Percentiles rank a stretch among this genome's conserved stretches.
These are phyloP conservation scores for Mariannaea elegans DNA, from an alignment of 2,329 filamentous ascomycete species.

Conservation along the genomic window DNA sequence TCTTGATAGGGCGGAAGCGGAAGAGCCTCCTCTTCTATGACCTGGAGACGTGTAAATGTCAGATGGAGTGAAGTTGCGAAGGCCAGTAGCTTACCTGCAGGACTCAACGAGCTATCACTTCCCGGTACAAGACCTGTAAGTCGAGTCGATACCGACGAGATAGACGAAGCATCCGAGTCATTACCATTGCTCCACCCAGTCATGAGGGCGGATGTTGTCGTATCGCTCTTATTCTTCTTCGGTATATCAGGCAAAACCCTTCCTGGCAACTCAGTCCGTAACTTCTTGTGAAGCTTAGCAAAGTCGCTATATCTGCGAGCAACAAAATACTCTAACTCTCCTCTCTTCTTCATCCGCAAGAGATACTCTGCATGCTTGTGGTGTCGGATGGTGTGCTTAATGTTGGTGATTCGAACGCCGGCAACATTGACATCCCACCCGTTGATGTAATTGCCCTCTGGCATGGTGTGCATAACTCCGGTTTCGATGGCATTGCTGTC, in stretches of 20 bases:
- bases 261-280: conserved; percentile 87
- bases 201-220: conserved; percentile 68
- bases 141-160: conserved; percentile 82
- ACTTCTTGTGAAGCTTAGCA: conserved; percentile 76
- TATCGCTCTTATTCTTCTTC: conserved; percentile 88
- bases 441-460: conserved; percentile 91
- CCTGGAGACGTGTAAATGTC: conserved; percentile 30
- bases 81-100: conserved; percentile 28
- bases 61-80: not conserved
- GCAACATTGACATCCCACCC: conserved; percentile 96
- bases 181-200: conserved; percentile 63
- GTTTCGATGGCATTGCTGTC: conserved; percentile 93
- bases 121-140: conserved; percentile 52
- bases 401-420: conserved; percentile 80
- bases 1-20: conserved; percentile 44
- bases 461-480: conserved; percentile 84
- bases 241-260: conserved; percentile 88
- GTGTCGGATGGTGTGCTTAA: conserved; percentile 87
- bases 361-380: conserved; percentile 96
- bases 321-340: conserved; percentile 79
- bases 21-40: conserved; percentile 38
- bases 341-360: conserved; percentile 82
- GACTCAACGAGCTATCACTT: conserved; percentile 38
- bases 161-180: conserved; percentile 80
- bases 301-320: conserved; percentile 92